Evolutionary conservation across 1,139 yeast genomes (phyloP).

Genomic region (Sugiyamaella pinicola): DNA sequence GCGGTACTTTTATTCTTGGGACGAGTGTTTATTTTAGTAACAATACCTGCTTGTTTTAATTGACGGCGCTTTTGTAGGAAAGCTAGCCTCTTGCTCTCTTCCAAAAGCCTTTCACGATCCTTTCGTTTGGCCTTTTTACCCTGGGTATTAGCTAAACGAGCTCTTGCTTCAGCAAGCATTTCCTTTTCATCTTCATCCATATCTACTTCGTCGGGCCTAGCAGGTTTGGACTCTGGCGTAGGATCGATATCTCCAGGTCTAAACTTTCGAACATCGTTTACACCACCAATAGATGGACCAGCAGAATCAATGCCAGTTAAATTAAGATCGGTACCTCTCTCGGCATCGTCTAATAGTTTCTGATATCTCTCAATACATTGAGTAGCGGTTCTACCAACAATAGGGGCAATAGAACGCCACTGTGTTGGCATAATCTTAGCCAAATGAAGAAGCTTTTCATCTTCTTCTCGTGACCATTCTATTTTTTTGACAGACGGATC

Average conservation of each 20-base stretch:
- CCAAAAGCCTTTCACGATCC: constrained; percentile 78
- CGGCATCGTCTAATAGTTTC: constrained; percentile 63
- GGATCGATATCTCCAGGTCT: constrained; percentile 62
- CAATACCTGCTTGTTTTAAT: constrained; percentile 81
- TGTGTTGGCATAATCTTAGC: constrained; percentile 83
- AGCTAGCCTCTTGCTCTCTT: constrained; percentile 74
- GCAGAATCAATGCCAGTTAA: constrained; percentile 57
- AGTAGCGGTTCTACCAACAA: constrained; percentile 82
- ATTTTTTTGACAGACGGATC: constrained; percentile 68
- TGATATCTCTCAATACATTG: constrained; percentile 90
- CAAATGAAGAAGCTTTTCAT: constrained; percentile 64
- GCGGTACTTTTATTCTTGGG: constrained; percentile 52
- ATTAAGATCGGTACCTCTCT: constrained; percentile 41
- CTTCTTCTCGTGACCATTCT: constrained; percentile 79
- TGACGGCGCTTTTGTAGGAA: constrained; percentile 81
- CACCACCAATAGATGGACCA: constrained; percentile 46
- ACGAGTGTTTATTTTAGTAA: constrained; percentile 55
- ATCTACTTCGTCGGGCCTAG: constrained; percentile 76
- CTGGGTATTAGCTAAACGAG: constrained; percentile 87
- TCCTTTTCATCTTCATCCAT: constrained; percentile 88
- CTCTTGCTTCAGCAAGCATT: constrained; percentile 91
- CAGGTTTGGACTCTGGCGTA: constrained; percentile 79
- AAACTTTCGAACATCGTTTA: constrained; percentile 31
- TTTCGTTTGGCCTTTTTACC: constrained; percentile 95
- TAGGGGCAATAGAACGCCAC: constrained; percentile 86